phyloP scores from a whole-genome alignment of 352 stramenopile genomes.

The Saprolegnia parasitica region DNA sequence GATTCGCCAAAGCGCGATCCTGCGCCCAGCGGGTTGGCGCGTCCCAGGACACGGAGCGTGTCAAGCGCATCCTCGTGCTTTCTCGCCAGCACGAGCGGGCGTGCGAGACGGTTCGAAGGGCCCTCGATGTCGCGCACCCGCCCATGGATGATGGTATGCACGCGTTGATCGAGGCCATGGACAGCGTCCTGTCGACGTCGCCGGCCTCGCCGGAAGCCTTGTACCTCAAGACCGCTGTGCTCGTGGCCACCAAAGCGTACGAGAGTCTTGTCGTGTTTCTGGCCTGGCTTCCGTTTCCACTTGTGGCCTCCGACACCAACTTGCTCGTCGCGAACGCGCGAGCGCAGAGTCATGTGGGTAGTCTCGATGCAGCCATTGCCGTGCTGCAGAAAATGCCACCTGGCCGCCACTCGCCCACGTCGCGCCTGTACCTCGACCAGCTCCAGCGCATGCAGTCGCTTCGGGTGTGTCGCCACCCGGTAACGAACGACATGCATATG shows the following conservation, averaged over 20 bases:
- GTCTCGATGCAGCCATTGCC: neutral
- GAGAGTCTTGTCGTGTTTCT: neutral
- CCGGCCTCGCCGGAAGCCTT: constrained; percentile 13
- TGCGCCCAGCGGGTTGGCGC: neutral
- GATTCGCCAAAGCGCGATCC: constrained; percentile 3
- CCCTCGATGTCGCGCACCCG: neutral
- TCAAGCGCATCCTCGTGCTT: constrained; percentile 5
- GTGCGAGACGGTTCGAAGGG: neutral
- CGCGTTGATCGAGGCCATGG: constrained; percentile 2
- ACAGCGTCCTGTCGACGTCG: constrained; percentile 2
- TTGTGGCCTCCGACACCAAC: constrained; percentile 5
- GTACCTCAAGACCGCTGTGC: constrained; percentile 6
- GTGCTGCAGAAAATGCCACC: constrained; percentile 8
- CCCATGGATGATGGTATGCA: neutral
- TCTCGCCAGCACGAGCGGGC: neutral
- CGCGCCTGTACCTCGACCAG: neutral
- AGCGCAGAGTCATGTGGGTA: constrained; percentile 6
- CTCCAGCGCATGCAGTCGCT: constrained; percentile 10
- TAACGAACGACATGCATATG: neutral
- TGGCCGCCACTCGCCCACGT: neutral
- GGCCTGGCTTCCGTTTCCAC: neutral
- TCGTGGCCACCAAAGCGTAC: constrained; percentile 1
- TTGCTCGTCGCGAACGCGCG: neutral
- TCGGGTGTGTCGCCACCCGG: constrained; percentile 13
- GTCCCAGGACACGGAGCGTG: neutral